Base-by-base conservation (phyloP, 2,329 filamentous ascomycete genomes). In the Sporothrix dimorphospora region DNA sequence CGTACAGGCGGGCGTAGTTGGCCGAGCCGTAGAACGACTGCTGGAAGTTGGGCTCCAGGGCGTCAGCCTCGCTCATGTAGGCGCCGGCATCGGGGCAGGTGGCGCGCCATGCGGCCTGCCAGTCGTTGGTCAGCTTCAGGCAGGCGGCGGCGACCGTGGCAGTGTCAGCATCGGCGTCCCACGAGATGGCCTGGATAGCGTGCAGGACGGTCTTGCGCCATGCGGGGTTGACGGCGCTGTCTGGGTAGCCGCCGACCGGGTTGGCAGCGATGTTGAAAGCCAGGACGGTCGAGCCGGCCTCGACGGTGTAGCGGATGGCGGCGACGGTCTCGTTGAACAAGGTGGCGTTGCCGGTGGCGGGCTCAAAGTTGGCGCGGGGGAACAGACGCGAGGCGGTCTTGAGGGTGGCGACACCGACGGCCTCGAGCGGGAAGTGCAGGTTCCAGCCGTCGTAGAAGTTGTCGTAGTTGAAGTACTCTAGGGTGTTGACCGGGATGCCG, bases 371-470 rank as follows among this genome's bases (percentile, higher is more conserved):
- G 11, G 72, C 75, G 21, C 75, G 74, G 24, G 78, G 79, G 72
- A 79, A 79, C 45, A 79, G 76, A 5, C 78, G 78, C 63, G 76
- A 77, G 34, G 75, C 78, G n/a, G 77, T 76, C 74, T 75, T 73
- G 69, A 75, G 19, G 40, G 42, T 51, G 47, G 61, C 16, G 4
- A 57, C 67, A 66, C 78, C 78, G 19, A 89, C 82, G 38, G 86
- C 59, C 81, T 82, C 75, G 49, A 75, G 75, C 59, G 74, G 73
- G 69, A 76, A 53, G 75, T 73, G 70, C n/a, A n/a, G 12, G 77
- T 80, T 84, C 74, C 81, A 83, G 14, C 85, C 81, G 70, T 86
- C 83, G 53, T 89, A 81, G 79, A 89, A 86, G 40, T 73, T 74
- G 70, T 76, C 73, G 72, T 78, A 79, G 63, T 72, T 72, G 51